These are phyloP conservation scores for Trichosporon inkin DNA, from an alignment of 1,284 basidiomycete species.

Conservation along the genomic window DNA sequence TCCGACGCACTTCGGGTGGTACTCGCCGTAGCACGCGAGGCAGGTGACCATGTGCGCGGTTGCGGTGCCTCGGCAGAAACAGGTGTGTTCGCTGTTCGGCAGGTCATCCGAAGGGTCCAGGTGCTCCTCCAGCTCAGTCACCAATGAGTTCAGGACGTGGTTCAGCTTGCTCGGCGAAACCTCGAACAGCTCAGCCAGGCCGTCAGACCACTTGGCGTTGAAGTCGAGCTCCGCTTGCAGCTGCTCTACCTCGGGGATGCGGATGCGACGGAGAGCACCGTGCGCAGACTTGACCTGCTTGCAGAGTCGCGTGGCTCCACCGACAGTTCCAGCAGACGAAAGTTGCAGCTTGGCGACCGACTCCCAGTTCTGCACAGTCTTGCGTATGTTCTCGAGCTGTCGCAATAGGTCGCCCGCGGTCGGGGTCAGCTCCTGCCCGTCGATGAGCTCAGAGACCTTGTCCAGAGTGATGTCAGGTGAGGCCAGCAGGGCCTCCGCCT, in stretches of 20 bases:
- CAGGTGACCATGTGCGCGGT: constrained; percentile 34
- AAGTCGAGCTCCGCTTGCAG: constrained; percentile 37
- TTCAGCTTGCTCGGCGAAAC: constrained; percentile 22
- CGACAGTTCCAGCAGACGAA: constrained; percentile 21
- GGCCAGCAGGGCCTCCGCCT: constrained; percentile 26
- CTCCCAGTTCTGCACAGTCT: constrained; percentile 39
- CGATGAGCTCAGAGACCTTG: constrained; percentile 29
- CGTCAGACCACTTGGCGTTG: constrained; percentile 29
- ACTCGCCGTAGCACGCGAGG: constrained; percentile 29
- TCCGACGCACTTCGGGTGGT: constrained; percentile 42
- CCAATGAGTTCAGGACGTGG: constrained; percentile 29
- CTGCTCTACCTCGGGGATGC: constrained; percentile 37
- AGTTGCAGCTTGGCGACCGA: constrained; percentile 27
- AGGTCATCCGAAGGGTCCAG: constrained; percentile 32
- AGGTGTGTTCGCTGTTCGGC: constrained; percentile 27
- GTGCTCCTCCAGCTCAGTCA: constrained; percentile 28
- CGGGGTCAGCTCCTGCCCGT: constrained; percentile 32
- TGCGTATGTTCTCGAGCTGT: constrained; percentile 37
- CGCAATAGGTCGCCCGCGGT: constrained; percentile 33
- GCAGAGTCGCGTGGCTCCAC: constrained; percentile 33
- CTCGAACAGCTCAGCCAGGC: constrained; percentile 23
- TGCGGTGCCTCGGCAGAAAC: constrained; percentile 35
- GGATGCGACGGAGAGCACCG: constrained; percentile 28
- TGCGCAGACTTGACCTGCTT: constrained; percentile 30
- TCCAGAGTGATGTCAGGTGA: constrained; percentile 28